phyloP scores from a whole-genome alignment of 768 basidiomycete genomes.

The Sporobolomyces phaffii region DNA sequence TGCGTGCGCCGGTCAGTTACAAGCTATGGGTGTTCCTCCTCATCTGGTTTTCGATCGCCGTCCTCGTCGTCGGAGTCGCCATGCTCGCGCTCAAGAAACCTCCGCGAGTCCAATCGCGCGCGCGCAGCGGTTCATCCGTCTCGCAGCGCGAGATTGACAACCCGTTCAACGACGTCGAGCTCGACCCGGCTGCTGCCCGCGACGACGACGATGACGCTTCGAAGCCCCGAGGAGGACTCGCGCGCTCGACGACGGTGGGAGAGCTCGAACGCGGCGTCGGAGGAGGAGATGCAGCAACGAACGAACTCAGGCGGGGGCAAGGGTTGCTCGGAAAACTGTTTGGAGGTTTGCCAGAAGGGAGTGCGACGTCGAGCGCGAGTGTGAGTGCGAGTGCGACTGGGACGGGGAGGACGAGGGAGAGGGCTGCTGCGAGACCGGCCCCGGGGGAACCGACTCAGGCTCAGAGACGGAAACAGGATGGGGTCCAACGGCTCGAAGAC shows the following conservation, averaged over 20 bases:
- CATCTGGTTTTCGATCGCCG: conserved; percentile 75
- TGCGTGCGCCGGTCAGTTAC: conserved; percentile 13
- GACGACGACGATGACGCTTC: conserved; percentile 45
- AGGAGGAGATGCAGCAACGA: background rate
- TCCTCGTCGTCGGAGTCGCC: conserved; percentile 87
- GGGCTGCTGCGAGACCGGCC: conserved; percentile 10
- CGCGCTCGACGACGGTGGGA: background rate
- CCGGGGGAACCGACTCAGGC: conserved; percentile 3
- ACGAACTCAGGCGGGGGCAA: conserved; percentile 8
- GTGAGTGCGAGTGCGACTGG: conserved; percentile 33
- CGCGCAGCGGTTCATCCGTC: conserved; percentile 44
- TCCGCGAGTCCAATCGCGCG: conserved; percentile 39
- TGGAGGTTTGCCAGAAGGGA: conserved; percentile 9
- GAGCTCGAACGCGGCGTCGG: background rate
- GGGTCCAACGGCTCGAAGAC: conserved; percentile 52
- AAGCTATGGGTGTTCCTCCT: conserved; percentile 57
- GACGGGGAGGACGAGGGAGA: conserved; percentile 49
- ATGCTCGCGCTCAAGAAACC: conserved; percentile 88
- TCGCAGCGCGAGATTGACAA: conserved; percentile 40
- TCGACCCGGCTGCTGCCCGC: conserved; percentile 23
- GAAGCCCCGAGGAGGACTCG: conserved; percentile 40
- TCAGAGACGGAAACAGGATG: conserved; percentile 39
- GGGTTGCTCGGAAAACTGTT: conserved; percentile 18
- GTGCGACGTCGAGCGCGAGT: conserved; percentile 49
- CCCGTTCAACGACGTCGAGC: conserved; percentile 32